These are phyloP conservation scores for Aeminium ludgeri DNA, from an alignment of 495 filamentous ascomycete species.

Conservation along the genomic window DNA sequence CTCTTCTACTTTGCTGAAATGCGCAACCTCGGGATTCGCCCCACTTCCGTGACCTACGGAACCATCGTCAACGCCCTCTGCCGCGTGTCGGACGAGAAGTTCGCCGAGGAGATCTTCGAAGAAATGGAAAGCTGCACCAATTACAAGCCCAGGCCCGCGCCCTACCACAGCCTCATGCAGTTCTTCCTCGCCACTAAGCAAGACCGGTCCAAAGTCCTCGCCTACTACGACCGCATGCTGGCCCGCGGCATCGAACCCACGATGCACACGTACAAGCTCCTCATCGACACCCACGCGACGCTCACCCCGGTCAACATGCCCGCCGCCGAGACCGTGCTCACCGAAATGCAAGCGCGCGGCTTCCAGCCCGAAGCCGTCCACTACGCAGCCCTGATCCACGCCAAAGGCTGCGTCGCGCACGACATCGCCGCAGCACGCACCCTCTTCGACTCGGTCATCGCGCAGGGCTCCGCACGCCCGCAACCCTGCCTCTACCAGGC, in stretches of 20 bases:
- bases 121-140: conserved; percentile 99
- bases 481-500: conserved; percentile 89
- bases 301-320: conserved; percentile 82
- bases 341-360: conserved; percentile 56
- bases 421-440: conserved; percentile 68
- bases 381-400: conserved; percentile 88
- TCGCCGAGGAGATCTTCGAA: conserved; percentile 93
- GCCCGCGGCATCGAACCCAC: conserved; percentile 76
- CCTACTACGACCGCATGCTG: conserved; percentile 90
- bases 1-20: conserved; percentile 96
- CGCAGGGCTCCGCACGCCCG: conserved; percentile 42
- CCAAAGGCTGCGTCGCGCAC: conserved; percentile 84
- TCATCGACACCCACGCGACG: conserved; percentile 89
- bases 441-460: conserved; percentile 65
- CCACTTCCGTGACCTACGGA: conserved; percentile 93
- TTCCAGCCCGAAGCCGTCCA: conserved; percentile 77
- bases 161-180: conserved; percentile 98
- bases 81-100: conserved; percentile 91
- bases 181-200: conserved; percentile 97
- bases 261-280: conserved; percentile 91
- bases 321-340: conserved; percentile 72
- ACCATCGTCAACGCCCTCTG: conserved; percentile 96
- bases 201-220: conserved; percentile 82
- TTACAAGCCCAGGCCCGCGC: conserved; percentile 91
- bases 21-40: conserved; percentile 79